Percentiles rank a stretch among this genome's conserved stretches.
These are phyloP conservation scores for Fraxinus floribunda DNA, from an alignment of 305 asterid genomes.

Conservation along the genomic window DNA sequence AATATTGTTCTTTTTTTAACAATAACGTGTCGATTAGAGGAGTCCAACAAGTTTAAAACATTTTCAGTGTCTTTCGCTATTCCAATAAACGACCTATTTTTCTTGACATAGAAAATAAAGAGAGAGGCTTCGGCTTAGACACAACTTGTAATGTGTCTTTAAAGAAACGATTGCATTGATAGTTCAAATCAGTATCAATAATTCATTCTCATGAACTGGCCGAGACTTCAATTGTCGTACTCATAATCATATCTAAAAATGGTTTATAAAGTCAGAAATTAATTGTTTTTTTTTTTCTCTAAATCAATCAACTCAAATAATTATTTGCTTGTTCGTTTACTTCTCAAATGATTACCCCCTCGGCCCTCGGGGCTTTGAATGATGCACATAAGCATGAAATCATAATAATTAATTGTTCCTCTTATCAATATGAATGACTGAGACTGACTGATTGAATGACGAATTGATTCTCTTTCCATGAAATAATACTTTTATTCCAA, in stretches of 20 bases:
- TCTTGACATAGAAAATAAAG: too few species aligned
- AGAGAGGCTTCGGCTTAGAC: too few species aligned
- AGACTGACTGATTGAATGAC: background rate
- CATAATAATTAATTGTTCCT: background rate
- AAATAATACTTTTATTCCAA: background rate
- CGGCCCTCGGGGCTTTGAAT: background rate
- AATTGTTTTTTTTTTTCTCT: background rate
- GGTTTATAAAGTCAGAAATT: background rate
- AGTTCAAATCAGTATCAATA: background rate
- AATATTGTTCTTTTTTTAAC: background rate
- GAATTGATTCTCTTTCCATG: conserved; percentile 10
- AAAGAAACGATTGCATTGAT: background rate
- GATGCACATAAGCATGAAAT: conserved; percentile 4
- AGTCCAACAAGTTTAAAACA: background rate
- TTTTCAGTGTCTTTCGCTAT: background rate
- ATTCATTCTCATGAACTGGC: background rate
- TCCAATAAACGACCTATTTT: too few species aligned
- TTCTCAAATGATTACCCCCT: background rate
- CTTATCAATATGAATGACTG: conserved; percentile 1
- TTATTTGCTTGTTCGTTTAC: background rate
- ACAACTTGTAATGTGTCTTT: background rate
- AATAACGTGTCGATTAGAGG: background rate
- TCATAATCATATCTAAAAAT: background rate
- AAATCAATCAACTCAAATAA: background rate
- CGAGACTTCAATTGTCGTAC: background rate